A percentile compares a stretch with the other conserved stretches of the same genome.
Conservation (phyloP, 2,329 filamentous ascomycete species). For the Magnaporthales sp. region DNA sequence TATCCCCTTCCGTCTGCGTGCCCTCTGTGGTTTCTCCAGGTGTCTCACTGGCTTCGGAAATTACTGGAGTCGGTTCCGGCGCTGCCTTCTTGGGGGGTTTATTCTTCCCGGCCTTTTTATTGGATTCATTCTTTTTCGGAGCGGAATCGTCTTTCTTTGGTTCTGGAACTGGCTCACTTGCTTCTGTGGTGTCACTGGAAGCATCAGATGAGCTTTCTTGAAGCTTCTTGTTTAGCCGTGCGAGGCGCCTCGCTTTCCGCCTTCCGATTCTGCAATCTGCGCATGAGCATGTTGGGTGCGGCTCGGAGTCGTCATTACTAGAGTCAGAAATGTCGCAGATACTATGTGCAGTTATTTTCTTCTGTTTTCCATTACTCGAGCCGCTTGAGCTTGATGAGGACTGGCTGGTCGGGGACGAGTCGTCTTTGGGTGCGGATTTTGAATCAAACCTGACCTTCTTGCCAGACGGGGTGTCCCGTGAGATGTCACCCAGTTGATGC, state of each 20-base stretch:
- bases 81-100: slow-evolving; percentile 7
- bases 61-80: neutral
- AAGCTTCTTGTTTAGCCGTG: slow-evolving; percentile 7
- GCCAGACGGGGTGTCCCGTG: slow-evolving; percentile 3
- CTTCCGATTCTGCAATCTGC: slow-evolving; percentile 17
- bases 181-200: slow-evolving; percentile 6
- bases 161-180: neutral
- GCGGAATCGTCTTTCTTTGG: neutral
- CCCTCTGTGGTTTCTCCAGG: slow-evolving; percentile 4
- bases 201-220: neutral
- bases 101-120: neutral
- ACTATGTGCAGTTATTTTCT: slow-evolving; percentile 6
- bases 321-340: slow-evolving; percentile 6
- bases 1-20: slow-evolving; percentile 8
- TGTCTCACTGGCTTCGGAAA: neutral
- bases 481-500: neutral
- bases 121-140: slow-evolving; percentile 1
- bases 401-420: slow-evolving; percentile 11
- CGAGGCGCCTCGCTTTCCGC: slow-evolving; percentile 16
- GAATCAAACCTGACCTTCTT: slow-evolving; percentile 37
- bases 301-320: slow-evolving; percentile 19
- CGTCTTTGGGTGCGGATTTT: slow-evolving; percentile 28
- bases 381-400: slow-evolving; percentile 10
- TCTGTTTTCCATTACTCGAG: slow-evolving; percentile 7
- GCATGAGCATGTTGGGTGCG: slow-evolving; percentile 27